Evolutionary conservation across 495 filamentous ascomycete species (phyloP).

Genomic region (Elasticomyces elasticus): DNA sequence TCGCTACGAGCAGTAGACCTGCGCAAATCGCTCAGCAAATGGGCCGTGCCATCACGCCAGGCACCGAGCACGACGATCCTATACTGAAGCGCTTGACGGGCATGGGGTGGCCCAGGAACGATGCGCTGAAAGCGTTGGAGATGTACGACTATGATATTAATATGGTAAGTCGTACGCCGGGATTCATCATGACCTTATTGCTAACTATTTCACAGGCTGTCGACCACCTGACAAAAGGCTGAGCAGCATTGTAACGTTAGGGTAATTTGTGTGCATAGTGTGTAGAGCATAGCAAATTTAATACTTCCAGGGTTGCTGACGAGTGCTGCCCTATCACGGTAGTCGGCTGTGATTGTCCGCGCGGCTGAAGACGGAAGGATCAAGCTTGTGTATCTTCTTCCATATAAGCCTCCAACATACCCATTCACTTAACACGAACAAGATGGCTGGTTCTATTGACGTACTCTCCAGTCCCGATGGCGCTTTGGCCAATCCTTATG

Average conservation of each 20-base stretch:
- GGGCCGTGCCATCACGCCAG: slow-evolving; percentile 60
- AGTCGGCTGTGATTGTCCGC: too few relatives aligned
- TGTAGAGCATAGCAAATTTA: not conserved
- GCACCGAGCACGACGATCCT: slow-evolving; percentile 77
- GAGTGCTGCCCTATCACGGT: too few relatives aligned
- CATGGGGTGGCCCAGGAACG: slow-evolving; percentile 78
- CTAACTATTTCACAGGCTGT: slow-evolving; percentile 22
- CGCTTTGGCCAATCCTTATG: not conserved
- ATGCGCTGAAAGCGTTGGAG: slow-evolving; percentile 77
- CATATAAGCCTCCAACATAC: too few relatives aligned
- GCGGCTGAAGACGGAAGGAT: too few relatives aligned
- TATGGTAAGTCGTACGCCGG: slow-evolving; percentile 52
- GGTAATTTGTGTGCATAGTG: not conserved
- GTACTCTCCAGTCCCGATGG: not conserved
- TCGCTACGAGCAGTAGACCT: not conserved
- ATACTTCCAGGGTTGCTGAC: too few relatives aligned
- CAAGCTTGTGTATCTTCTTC: too few relatives aligned
- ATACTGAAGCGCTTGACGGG: slow-evolving; percentile 81
- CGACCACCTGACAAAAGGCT: slow-evolving; percentile 24
- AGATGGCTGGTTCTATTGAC: not conserved
- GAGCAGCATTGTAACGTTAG: not conserved
- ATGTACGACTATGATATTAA: slow-evolving; percentile 93
- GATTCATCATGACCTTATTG: not conserved
- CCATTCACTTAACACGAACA: not conserved
- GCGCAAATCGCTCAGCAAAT: slow-evolving; percentile 17